A percentile compares a stretch with the other conserved stretches of the same genome.
phyloP scores from a whole-genome alignment of 2,329 filamentous ascomycete species.

The Cercospora zeina region DNA sequence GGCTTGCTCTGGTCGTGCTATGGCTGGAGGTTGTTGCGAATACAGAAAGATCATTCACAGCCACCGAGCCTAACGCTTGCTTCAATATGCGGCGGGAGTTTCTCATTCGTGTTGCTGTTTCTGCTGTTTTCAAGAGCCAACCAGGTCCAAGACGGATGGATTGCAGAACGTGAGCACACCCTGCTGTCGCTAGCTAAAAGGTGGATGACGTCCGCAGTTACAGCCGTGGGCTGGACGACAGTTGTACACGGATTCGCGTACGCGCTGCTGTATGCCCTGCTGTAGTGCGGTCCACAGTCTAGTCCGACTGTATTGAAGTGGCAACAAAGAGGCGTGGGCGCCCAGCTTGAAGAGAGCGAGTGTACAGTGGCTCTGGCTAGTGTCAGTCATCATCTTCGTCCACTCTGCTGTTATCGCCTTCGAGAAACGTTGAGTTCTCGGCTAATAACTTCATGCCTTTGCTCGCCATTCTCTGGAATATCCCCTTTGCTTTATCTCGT shows the following conservation, averaged over 20 bases:
- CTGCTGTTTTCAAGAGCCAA: not conserved
- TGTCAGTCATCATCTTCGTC: not conserved
- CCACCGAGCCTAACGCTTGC: not conserved
- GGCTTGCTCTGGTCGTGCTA: not conserved
- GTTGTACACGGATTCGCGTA: not conserved
- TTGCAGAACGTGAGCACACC: not conserved
- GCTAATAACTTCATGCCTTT: constrained; percentile 19
- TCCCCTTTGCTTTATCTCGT: constrained; percentile 21
- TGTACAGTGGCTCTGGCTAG: not conserved
- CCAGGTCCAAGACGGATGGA: not conserved
- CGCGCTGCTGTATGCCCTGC: not conserved
- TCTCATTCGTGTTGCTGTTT: not conserved
- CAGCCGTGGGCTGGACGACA: not conserved
- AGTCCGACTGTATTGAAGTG: not conserved
- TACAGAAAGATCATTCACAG: not conserved
- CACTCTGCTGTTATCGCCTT: constrained; percentile 11
- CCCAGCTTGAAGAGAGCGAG: not conserved
- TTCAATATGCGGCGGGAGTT: not conserved
- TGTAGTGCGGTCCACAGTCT: not conserved
- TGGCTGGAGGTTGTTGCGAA: not conserved
- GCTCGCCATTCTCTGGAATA: constrained; percentile 18
- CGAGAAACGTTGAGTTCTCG: constrained; percentile 20
- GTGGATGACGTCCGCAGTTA: not conserved
- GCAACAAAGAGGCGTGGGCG: not conserved
- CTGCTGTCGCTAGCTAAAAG: not conserved